phyloP scores from a whole-genome alignment of 306 rosid genomes.

The Sophora flavescens region DNA sequence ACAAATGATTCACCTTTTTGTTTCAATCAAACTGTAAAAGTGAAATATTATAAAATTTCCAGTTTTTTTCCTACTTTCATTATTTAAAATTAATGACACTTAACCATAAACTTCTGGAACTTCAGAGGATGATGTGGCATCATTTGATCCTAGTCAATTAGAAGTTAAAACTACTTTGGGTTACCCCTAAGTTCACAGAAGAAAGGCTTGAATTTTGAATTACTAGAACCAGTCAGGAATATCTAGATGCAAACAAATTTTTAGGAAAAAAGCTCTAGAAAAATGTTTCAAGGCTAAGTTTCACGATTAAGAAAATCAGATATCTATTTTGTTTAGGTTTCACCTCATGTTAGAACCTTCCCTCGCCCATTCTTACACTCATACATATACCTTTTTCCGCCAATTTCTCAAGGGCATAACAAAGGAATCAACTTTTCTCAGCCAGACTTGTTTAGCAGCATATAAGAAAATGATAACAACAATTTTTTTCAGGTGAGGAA shows the following conservation, averaged over 20 bases:
- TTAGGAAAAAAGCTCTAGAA: not conserved
- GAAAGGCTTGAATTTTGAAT: not conserved
- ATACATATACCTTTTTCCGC: not conserved
- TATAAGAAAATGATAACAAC: not conserved
- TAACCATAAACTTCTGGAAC: slow-evolving; percentile 4
- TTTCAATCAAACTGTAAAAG: slow-evolving; percentile 16
- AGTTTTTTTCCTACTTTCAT: not conserved
- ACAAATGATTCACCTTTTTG: not conserved
- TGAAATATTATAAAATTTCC: not conserved
- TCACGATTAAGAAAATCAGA: slow-evolving; percentile 13
- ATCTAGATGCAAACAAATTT: not conserved
- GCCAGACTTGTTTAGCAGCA: not conserved
- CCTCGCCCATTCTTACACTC: too few species aligned
- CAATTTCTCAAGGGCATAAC: slow-evolving; percentile 9
- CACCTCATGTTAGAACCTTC: too few species aligned
- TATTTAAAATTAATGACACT: not conserved
- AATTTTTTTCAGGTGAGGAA: not conserved
- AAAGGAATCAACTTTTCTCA: not conserved
- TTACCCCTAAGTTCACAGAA: not conserved
- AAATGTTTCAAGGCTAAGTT: not conserved
- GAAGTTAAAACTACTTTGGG: not conserved
- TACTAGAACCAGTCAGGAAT: not conserved
- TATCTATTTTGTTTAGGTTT: too few species aligned
- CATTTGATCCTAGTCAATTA: not conserved
- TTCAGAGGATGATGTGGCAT: not conserved